Percentiles rank a stretch among this genome's conserved stretches.
These are phyloP conservation scores for Kodamaea lidongshanica DNA, from an alignment of 805 yeast species.

Conservation along the genomic window DNA sequence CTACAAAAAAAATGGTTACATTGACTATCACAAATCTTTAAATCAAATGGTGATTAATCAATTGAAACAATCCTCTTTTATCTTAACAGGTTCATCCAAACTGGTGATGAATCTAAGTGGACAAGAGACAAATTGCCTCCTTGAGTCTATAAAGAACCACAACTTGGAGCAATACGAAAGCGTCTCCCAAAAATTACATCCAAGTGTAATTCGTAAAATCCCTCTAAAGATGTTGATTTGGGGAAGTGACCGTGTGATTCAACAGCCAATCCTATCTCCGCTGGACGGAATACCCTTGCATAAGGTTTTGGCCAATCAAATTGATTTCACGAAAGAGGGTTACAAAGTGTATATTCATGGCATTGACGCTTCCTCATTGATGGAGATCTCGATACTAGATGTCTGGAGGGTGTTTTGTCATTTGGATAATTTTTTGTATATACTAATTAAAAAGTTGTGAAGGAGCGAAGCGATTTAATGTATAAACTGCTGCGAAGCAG, in stretches of 20 bases:
- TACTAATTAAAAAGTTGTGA: too few species aligned
- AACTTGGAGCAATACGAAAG: conserved; percentile 22
- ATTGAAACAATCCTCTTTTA: conserved; percentile 74
- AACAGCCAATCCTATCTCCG: conserved; percentile 16
- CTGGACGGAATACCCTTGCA: conserved; percentile 9
- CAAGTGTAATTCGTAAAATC: conserved; percentile 19
- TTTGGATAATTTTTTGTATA: conserved; percentile 33
- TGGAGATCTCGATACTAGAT: conserved; percentile 15
- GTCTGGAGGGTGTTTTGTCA: conserved; percentile 30
- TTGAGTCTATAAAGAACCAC: conserved; percentile 44
- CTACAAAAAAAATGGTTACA: conserved; percentile 6
- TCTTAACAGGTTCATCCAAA: conserved; percentile 71
- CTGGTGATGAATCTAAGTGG: conserved; percentile 73
- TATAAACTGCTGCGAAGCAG: too few species aligned
- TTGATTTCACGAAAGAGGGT: conserved; percentile 10
- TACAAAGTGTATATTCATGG: conserved; percentile 27
- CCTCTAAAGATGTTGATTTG: conserved; percentile 48
- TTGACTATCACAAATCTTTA: conserved; percentile 27
- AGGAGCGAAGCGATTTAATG: too few species aligned
- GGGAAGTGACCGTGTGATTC: conserved; percentile 29
- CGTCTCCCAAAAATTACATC: conserved; percentile 24
- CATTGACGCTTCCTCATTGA: conserved; percentile 16
- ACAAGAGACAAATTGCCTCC: conserved; percentile 50
- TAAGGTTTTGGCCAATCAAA: conserved; percentile 1
- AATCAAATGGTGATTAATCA: conserved; percentile 65